Evolutionary conservation across 768 basidiomycete genomes (phyloP), one percentile per base, ranked within the genome.

Genomic region (Hygrophorus russula): DNA sequence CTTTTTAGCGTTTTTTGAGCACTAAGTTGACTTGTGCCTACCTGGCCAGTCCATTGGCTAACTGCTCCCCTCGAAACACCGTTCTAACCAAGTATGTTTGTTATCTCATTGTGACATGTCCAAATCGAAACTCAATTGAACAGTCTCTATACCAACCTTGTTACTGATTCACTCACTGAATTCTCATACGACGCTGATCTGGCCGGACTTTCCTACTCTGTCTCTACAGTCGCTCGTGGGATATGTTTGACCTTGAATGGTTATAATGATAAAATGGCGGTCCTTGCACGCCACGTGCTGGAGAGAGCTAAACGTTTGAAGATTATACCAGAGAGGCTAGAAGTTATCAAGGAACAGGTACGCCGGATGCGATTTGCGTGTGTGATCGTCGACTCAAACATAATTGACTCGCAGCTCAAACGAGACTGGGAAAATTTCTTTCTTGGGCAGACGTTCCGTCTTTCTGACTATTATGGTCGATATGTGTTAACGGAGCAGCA

Each of bases 171-270:
- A 2, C 74, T 98, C 40, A 80, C 80, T 5, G 96, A 99, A 62
- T 91, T 84, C 52, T 69, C 88, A 0, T 98, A 98, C 56, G 82
- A 92, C 55, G 96, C 96, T 9, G 82, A 86, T 33, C 73, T 98
- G 18, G 96, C 94, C 11, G 92, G 92, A 19, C 70, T 98, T 29
- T 65, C 68, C 4, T 98, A 92, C 59, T 70, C 64, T 48, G 71
- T 93, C 47, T 62, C 70, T 18, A 65, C 72, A 9, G 72, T 79
- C 49, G 66, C 69, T 2, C 78, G 78, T 10, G 86, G 87, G 1
- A 57, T 96, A 38, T 74, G 67, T 33, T 60, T 96, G 36, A 66
- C 70, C 2, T 66, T 89, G 42, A 73, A 69, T 36, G 96, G 96
- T 5, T 98, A 96, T 64, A 93, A 91, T 55, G 92, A 98, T 63